A percentile compares a stretch with the other conserved stretches of the same genome.
These are phyloP conservation scores for Calonectria fujianensis DNA, from an alignment of 2,329 filamentous ascomycete species.

Conservation along the genomic window DNA sequence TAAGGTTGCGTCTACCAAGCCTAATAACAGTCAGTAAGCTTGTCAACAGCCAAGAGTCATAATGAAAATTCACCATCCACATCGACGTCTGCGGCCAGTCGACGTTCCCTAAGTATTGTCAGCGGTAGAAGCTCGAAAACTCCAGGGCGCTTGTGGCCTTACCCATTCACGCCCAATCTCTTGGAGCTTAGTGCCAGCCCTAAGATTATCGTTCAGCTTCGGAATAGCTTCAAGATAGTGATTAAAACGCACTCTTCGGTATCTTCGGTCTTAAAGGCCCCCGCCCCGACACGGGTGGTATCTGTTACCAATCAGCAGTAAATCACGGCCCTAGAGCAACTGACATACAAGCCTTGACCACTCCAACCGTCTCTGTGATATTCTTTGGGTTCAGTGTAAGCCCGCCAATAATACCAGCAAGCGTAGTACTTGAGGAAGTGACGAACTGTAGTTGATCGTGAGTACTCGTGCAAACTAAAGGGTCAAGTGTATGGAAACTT, in stretches of 20 bases:
- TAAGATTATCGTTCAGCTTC: conserved; percentile 49
- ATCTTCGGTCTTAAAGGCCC: conserved; percentile 81
- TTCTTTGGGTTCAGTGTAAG: conserved; percentile 77
- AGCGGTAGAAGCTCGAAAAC: conserved; percentile 47
- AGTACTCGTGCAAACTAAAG: conserved; percentile 40
- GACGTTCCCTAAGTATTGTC: conserved; percentile 61
- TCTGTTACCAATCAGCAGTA: conserved; percentile 62
- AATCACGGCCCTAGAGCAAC: conserved; percentile 46
- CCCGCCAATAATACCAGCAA: conserved; percentile 76
- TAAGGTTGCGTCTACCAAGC: conserved; percentile 53
- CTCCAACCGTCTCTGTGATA: conserved; percentile 76
- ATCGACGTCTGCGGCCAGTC: conserved; percentile 77
- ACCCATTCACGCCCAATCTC: conserved; percentile 66
- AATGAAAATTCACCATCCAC: conserved; percentile 65
- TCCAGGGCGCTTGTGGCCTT: conserved; percentile 43
- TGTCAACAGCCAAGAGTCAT: conserved; percentile 45
- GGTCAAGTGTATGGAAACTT: conserved; percentile 46
- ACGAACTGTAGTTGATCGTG: conserved; percentile 60
- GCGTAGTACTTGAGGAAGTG: conserved; percentile 74
- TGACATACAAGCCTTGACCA: conserved; percentile 78
- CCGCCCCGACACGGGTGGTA: conserved; percentile 77
- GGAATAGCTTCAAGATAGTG: conserved; percentile 44
- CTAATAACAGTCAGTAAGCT: conserved; percentile 51
- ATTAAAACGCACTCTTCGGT: conserved; percentile 59
- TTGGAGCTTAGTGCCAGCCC: conserved; percentile 67